Conservation (phyloP, 352 stramenopile genomes). For the Phytophthora fragariaefolia region DNA sequence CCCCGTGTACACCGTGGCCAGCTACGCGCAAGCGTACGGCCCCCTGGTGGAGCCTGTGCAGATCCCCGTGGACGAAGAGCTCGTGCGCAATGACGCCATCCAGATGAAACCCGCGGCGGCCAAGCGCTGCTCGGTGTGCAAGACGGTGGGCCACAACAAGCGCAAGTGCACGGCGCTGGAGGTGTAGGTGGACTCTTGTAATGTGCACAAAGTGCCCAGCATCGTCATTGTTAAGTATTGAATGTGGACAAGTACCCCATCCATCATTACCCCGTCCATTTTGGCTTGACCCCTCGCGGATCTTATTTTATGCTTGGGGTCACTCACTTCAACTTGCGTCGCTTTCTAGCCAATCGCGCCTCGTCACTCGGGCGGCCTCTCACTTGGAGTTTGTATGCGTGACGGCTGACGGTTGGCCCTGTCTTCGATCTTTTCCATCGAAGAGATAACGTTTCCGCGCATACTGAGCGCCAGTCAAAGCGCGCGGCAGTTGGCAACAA, state of each 20-base stretch:
- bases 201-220: too few species aligned
- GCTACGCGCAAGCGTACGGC: conserved; percentile 42
- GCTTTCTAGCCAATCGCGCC: conserved; percentile 23
- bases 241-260: too few species aligned
- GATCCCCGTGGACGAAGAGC: conserved; percentile 53
- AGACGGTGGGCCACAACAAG: conserved; percentile 53
- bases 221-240: not conserved
- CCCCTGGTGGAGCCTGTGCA: conserved; percentile 39
- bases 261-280: too few species aligned
- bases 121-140: conserved; percentile 53
- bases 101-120: conserved; percentile 37
- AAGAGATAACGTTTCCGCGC: conserved; percentile 52
- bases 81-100: conserved; percentile 48
- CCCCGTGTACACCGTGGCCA: conserved; percentile 38
- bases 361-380: conserved; percentile 6
- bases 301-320: not conserved
- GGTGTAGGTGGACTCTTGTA: too few species aligned
- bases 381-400: conserved; percentile 31
- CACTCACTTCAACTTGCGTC: conserved; percentile 29
- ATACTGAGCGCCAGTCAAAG: conserved; percentile 56
- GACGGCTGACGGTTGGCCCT: conserved; percentile 35
- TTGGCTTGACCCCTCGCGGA: not conserved
- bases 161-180: conserved; percentile 40
- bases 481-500: conserved; percentile 54
- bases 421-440: conserved; percentile 57